Conservation (phyloP, 2,329 filamentous ascomycete species). For the Xylaria sp. region DNA sequence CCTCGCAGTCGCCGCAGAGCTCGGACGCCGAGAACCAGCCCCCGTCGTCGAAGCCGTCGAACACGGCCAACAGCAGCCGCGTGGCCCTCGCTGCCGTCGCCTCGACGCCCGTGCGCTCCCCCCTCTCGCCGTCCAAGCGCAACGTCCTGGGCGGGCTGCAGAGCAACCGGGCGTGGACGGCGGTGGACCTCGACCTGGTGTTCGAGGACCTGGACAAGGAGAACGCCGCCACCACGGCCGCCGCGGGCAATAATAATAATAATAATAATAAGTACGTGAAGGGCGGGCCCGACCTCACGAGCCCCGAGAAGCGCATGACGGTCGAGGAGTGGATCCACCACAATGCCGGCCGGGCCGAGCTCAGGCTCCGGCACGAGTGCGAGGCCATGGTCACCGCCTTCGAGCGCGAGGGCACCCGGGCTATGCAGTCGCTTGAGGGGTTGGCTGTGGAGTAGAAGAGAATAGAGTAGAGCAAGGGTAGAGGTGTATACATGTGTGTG, state of each 20-base stretch:
- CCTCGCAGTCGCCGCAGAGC: conserved; percentile 71
- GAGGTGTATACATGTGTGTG: no score
- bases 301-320: conserved; percentile 83
- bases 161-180: conserved; percentile 67
- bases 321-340: conserved; percentile 90
- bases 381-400: conserved; percentile 82
- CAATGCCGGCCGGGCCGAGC: conserved; percentile 80
- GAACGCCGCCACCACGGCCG: conserved; percentile 47
- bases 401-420: conserved; percentile 78
- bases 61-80: conserved; percentile 48
- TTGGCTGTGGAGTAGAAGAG: conserved; percentile 56
- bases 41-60: conserved; percentile 65
- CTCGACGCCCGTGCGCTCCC: conserved; percentile 50
- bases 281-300: conserved; percentile 65
- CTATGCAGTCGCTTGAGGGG: conserved; percentile 76
- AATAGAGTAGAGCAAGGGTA: not conserved
- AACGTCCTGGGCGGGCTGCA: conserved; percentile 60
- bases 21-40: conserved; percentile 82
- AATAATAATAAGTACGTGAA: conserved; percentile 53
- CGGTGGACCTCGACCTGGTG: conserved; percentile 75
- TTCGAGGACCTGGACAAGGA: conserved; percentile 60
- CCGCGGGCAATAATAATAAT: no score
- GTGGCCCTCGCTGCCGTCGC: conserved; percentile 51
- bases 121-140: conserved; percentile 68
- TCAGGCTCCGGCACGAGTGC: conserved; percentile 76